Conservation (phyloP, 2,329 filamentous ascomycete species). For the Fusarium neocosmosporiellum region DNA sequence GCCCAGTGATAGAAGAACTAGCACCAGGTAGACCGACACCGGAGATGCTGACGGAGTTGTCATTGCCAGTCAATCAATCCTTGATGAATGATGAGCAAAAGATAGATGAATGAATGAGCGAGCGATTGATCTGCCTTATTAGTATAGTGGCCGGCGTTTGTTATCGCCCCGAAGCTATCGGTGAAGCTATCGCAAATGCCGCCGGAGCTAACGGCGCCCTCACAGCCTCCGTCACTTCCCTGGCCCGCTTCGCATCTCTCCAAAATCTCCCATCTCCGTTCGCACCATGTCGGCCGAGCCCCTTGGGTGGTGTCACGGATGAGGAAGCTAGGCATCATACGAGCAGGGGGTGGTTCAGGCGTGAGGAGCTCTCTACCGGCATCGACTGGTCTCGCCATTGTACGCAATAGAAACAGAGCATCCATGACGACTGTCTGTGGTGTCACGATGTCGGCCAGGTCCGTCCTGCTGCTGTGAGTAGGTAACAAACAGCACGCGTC, state of each 20-base stretch:
- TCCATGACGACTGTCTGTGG: not conserved
- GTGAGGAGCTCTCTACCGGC: not conserved
- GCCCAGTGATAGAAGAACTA: conserved; percentile 1
- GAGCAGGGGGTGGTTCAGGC: conserved; percentile 13
- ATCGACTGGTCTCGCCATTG: conserved; percentile 3
- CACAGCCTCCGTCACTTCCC: not conserved
- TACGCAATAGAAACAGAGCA: not conserved
- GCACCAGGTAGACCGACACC: not conserved
- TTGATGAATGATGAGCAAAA: not conserved
- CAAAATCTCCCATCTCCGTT: conserved; percentile 1
- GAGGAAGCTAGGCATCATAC: conserved; percentile 9
- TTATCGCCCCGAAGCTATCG: not conserved
- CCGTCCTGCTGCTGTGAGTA: conserved; percentile 10
- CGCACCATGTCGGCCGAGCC: conserved; percentile 3
- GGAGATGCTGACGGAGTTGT: not conserved
- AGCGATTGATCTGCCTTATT: not conserved
- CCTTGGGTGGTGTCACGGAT: not conserved
- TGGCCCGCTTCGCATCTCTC: not conserved
- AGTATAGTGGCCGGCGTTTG: not conserved
- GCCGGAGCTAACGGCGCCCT: not conserved
- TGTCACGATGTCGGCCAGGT: conserved; percentile 15
- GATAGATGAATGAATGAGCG: not conserved
- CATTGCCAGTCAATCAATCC: not conserved
- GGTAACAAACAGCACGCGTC: not conserved
- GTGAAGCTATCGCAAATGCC: conserved; percentile 2